Percentiles rank a stretch among this genome's conserved stretches.
These are phyloP conservation scores for Yamadazyma scolyti DNA, from an alignment of 805 yeast genomes.

Conservation along the genomic window DNA sequence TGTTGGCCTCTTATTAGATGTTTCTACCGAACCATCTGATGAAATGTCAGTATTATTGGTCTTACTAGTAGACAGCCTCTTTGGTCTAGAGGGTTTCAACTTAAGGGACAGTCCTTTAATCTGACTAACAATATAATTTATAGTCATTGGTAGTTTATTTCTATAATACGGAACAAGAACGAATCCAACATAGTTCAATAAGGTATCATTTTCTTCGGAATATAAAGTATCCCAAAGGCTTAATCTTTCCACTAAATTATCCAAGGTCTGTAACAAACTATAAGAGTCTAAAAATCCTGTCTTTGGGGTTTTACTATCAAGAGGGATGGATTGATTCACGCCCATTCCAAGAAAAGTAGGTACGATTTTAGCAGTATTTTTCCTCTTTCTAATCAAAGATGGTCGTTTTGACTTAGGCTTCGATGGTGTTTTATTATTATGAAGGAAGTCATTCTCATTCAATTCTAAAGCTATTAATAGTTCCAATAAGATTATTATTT, in stretches of 20 bases:
- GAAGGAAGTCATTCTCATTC: slow-evolving; percentile 34
- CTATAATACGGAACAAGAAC: slow-evolving; percentile 53
- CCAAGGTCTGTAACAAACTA: slow-evolving; percentile 25
- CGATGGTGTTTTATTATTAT: slow-evolving; percentile 10
- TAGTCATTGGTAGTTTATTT: slow-evolving; percentile 44
- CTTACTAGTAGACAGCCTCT: too few species aligned
- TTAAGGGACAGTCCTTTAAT: slow-evolving; percentile 47
- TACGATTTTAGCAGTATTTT: slow-evolving; percentile 23
- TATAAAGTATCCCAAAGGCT: slow-evolving; percentile 49
- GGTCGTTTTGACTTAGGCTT: slow-evolving; percentile 27
- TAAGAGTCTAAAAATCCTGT: slow-evolving; percentile 14
- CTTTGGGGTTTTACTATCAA: slow-evolving; percentile 10
- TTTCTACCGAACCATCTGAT: too few species aligned
- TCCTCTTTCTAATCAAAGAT: slow-evolving; percentile 16
- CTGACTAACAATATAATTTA: slow-evolving; percentile 43
- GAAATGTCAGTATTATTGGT: slow-evolving; percentile 1
- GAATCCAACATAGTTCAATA: slow-evolving; percentile 46
- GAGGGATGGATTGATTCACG: slow-evolving; percentile 7
- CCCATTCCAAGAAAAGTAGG: slow-evolving; percentile 45
- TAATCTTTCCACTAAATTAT: slow-evolving; percentile 48
- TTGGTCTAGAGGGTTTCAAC: slow-evolving; percentile 8
- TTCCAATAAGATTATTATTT: slow-evolving; percentile 47
- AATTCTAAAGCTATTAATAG: slow-evolving; percentile 29
- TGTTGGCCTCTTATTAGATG: slow-evolving; percentile 2
- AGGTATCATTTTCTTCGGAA: slow-evolving; percentile 24